phyloP scores from a whole-genome alignment of 2,329 filamentous ascomycete genomes.

The Aquanectria penicillioides region DNA sequence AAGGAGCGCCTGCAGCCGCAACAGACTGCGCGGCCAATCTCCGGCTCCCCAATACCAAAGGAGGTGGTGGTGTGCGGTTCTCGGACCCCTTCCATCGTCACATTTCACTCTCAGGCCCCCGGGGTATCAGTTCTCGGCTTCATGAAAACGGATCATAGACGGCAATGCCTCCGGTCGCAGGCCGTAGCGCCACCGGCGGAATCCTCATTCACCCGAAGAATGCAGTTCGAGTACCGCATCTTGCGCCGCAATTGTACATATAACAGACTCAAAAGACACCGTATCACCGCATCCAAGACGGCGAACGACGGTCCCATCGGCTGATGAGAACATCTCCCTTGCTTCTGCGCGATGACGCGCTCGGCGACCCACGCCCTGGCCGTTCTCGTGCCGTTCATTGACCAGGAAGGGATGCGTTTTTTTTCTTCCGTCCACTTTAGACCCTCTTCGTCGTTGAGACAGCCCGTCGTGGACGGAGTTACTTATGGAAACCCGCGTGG shows the following conservation, averaged over 20 bases:
- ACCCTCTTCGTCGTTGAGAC: background rate
- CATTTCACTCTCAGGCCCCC: background rate
- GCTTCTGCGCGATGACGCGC: slow-evolving; percentile 14
- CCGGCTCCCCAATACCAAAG: slow-evolving; percentile 12
- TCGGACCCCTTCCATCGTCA: background rate
- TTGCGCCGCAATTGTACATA: background rate
- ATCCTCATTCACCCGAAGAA: too few species aligned
- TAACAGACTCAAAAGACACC: background rate
- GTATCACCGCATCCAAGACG: background rate
- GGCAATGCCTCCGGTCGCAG: background rate
- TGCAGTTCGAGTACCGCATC: background rate
- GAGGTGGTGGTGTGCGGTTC: slow-evolving; percentile 10
- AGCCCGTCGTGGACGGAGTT: slow-evolving; percentile 25
- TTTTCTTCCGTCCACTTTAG: slow-evolving; percentile 1
- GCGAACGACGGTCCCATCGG: background rate
- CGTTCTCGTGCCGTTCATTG: slow-evolving; percentile 4
- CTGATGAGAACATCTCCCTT: background rate
- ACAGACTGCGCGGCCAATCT: slow-evolving; percentile 1
- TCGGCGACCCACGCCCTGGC: slow-evolving; percentile 15
- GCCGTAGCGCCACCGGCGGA: slow-evolving; percentile 2
- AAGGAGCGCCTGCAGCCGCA: slow-evolving; percentile 10
- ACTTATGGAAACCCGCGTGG: background rate
- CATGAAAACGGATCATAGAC: background rate
- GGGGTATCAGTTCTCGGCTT: background rate
- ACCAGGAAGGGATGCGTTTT: slow-evolving; percentile 1